Percentiles rank a stretch among this genome's conserved stretches.
Evolutionary conservation across 257 asterid genomes (phyloP).

Genomic region (Coffea canephora): DNA sequence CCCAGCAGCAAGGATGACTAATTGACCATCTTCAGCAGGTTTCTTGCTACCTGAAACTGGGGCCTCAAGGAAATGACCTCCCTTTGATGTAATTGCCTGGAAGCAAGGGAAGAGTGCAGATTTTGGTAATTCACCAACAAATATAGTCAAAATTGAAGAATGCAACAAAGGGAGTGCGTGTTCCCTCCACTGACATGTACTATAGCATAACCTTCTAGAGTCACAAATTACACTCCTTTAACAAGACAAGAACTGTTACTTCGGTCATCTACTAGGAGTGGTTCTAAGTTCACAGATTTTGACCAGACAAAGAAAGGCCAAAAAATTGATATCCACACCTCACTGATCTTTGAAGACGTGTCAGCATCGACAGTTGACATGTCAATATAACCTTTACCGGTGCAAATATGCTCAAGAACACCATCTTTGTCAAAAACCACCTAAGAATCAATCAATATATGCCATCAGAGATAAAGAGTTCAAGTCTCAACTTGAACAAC

Average conservation of each 20-base stretch:
- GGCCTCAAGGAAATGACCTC: conserved; percentile 83
- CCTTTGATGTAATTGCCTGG: conserved; percentile 79
- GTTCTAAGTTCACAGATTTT: not conserved
- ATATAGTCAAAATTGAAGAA: not conserved
- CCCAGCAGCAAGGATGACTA: conserved; percentile 96
- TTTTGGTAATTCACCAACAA: conserved; percentile 1
- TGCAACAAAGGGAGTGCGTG: not conserved
- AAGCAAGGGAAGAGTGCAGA: conserved; percentile 16
- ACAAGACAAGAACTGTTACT: not conserved
- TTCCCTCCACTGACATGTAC: not conserved
- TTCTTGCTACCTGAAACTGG: conserved; percentile 99
- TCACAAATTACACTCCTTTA: not conserved
- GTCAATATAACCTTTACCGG: conserved; percentile 88
- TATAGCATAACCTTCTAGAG: not conserved
- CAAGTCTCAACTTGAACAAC: not conserved
- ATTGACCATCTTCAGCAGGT: conserved; percentile 99
- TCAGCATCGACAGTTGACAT: conserved; percentile 99
- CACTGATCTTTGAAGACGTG: conserved; percentile 79
- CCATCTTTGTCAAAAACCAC: conserved; percentile 87
- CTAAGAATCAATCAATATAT: conserved; percentile 32
- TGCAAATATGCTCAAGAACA: conserved; percentile 71
- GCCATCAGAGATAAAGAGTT: conserved; percentile 4
- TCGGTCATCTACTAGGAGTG: not conserved
- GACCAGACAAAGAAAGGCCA: not conserved
- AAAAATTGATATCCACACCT: conserved; percentile 38